Evolutionary conservation across 1,284 basidiomycete genomes (phyloP).

Genomic region (Pseudozyma pruni): DNA sequence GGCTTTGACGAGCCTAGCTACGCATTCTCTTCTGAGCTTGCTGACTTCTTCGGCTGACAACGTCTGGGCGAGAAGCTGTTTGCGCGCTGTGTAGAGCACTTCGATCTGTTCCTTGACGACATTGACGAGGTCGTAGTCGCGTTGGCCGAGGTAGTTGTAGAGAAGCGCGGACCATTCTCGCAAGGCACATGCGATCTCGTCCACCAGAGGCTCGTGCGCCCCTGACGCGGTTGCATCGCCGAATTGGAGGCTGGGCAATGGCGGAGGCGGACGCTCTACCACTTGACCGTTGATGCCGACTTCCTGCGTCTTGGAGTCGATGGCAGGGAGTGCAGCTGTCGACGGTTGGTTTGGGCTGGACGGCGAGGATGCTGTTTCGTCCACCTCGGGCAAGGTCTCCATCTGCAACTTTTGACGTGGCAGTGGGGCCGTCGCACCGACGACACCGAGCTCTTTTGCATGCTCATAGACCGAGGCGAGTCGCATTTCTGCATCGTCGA

Average conservation of each 20-base stretch:
- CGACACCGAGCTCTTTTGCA: constrained; percentile 53
- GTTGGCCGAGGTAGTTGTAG: constrained; percentile 86
- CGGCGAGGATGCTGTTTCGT: constrained; percentile 39
- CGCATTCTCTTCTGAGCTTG: constrained; percentile 84
- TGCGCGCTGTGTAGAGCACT: constrained; percentile 84
- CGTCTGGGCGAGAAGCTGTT: constrained; percentile 87
- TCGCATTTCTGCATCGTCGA: constrained; percentile 87
- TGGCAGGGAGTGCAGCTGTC: constrained; percentile 15
- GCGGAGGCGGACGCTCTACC: constrained; percentile 76
- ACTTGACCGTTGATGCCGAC: constrained; percentile 41
- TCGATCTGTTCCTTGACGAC: constrained; percentile 89
- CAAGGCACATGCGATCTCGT: constrained; percentile 95
- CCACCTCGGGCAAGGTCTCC: constrained; percentile 53
- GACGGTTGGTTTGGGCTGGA: constrained; percentile 34
- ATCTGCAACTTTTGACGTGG: constrained; percentile 37
- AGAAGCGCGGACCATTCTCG: constrained; percentile 94
- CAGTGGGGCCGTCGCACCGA: constrained; percentile 46
- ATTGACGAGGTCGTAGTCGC: constrained; percentile 90
- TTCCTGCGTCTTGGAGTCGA: constrained; percentile 20
- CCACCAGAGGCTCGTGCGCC: constrained; percentile 83
- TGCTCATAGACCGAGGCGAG: constrained; percentile 75
- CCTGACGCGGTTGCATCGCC: constrained; percentile 59
- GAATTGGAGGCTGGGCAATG: constrained; percentile 85
- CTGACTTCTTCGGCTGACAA: constrained; percentile 87
- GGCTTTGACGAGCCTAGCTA: constrained; percentile 84